A percentile compares a stretch with the other conserved stretches of the same genome.
These are phyloP conservation scores for Spiromastix sp. DNA, from an alignment of 2,329 filamentous ascomycete genomes.

Conservation along the genomic window DNA sequence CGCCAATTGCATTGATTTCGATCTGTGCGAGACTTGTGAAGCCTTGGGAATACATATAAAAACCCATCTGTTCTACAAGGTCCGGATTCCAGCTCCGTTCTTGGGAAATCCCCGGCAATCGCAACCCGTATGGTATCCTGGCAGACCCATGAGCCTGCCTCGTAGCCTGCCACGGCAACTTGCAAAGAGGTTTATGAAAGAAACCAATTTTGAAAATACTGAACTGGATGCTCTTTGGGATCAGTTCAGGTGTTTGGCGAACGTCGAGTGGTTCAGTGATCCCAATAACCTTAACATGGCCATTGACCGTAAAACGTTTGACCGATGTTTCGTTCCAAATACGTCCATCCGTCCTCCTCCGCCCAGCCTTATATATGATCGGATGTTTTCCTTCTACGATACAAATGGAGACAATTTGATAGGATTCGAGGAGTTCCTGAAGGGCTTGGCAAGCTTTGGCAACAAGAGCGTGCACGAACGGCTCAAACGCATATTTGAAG, in stretches of 20 bases:
- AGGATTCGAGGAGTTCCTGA: constrained; percentile 83
- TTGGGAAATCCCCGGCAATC: constrained; percentile 68
- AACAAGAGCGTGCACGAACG: constrained; percentile 53
- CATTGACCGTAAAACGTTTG: constrained; percentile 88
- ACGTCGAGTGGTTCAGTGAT: constrained; percentile 71
- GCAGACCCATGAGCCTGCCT: constrained; percentile 64
- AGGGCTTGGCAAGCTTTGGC: constrained; percentile 60
- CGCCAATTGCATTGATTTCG: constrained; percentile 90
- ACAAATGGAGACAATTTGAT: constrained; percentile 81
- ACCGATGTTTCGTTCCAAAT: constrained; percentile 79
- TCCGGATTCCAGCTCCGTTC: constrained; percentile 78
- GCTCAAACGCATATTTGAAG: constrained; percentile 65
- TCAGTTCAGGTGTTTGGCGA: constrained; percentile 91
- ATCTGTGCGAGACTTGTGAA: constrained; percentile 91
- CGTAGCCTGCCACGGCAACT: constrained; percentile 57
- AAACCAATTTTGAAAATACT: constrained; percentile 71
- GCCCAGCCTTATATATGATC: constrained; percentile 86
- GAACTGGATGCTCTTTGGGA: constrained; percentile 93
- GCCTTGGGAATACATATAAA: constrained; percentile 61
- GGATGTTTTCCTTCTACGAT: constrained; percentile 96
- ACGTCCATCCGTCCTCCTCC: constrained; percentile 65
- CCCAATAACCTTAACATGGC: constrained; percentile 67
- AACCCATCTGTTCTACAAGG: constrained; percentile 94
- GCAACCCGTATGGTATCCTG: constrained; percentile 78
- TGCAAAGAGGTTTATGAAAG: constrained; percentile 57